Conservation (phyloP, 2,329 filamentous ascomycete genomes). For the Stagonosporopsis tanaceti region DNA sequence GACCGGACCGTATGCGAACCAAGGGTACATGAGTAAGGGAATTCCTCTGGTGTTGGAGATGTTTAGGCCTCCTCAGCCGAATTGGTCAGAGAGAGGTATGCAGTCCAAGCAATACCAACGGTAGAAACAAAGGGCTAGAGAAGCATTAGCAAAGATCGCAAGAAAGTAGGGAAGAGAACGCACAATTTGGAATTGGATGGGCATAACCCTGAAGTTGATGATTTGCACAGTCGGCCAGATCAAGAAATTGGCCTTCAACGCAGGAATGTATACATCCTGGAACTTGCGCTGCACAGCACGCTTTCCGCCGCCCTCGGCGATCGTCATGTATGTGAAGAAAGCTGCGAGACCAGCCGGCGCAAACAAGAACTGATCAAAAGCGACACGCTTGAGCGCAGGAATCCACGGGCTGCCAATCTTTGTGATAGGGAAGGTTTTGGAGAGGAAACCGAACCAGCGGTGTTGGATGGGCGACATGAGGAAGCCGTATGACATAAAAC, state of each 20-base stretch:
- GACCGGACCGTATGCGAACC: constrained; percentile 21
- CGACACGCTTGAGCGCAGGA: constrained; percentile 88
- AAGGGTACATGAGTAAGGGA: constrained; percentile 28
- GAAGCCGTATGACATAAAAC: constrained; percentile 98
- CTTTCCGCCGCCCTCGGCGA: constrained; percentile 89
- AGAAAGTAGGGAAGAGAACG: constrained; percentile 52
- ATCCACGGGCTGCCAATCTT: constrained; percentile 72
- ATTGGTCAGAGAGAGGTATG: constrained; percentile 92
- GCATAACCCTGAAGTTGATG: constrained; percentile 94
- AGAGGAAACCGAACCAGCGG: constrained; percentile 92
- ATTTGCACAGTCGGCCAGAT: constrained; percentile 97
- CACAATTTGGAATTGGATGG: constrained; percentile 95
- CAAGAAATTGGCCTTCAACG: constrained; percentile 93
- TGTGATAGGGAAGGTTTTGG: constrained; percentile 81
- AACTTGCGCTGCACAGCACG: constrained; percentile 84
- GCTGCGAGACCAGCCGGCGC: constrained; percentile 84
- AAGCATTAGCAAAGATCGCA: constrained; percentile 16
- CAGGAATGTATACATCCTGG: constrained; percentile 90
- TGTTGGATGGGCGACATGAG: constrained; percentile 95
- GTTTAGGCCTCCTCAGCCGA: constrained; percentile 73
- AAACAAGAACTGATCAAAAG: constrained; percentile 91
- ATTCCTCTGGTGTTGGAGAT: constrained; percentile 15
- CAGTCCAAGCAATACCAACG: constrained; percentile 96
- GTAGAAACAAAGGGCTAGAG: constrained; percentile 91
- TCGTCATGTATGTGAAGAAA: constrained; percentile 97